These are phyloP conservation scores for Kluyveromyces sp. DNA, from an alignment of 1,139 yeast species.

Conservation along the genomic window DNA sequence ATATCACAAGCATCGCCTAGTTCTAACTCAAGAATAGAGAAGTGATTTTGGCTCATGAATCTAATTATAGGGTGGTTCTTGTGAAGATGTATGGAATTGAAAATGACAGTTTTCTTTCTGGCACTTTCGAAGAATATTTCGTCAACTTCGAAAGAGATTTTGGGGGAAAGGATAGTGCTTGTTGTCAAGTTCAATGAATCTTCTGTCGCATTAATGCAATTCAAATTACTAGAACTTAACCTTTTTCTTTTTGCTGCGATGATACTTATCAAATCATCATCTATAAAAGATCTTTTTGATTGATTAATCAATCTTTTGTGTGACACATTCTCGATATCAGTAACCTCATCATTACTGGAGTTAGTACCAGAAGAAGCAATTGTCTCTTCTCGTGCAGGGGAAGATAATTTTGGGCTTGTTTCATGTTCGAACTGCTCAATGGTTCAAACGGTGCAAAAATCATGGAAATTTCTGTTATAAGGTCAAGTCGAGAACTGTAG, in stretches of 20 bases:
- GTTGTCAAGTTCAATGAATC: background rate
- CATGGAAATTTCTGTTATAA: background rate
- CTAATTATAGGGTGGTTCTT: constrained; percentile 10
- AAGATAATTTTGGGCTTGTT: too few species aligned
- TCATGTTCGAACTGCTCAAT: background rate
- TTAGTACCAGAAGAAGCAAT: background rate
- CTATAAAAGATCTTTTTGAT: constrained; percentile 18
- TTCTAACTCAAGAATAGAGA: constrained; percentile 11
- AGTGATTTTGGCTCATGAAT: constrained; percentile 2
- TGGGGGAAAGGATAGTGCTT: background rate
- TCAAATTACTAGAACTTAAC: background rate
- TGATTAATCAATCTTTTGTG: background rate
- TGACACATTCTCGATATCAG: background rate
- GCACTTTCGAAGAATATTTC: background rate
- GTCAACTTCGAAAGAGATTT: background rate
- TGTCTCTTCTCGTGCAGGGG: background rate
- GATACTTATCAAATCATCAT: constrained; percentile 15
- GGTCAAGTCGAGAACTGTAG: background rate
- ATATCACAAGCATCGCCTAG: constrained; percentile 13
- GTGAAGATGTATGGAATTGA: constrained; percentile 12
- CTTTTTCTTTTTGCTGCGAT: constrained; percentile 9
- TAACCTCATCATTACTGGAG: background rate
- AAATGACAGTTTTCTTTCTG: constrained; percentile 2
- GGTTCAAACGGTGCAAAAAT: background rate
- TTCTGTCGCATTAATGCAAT: background rate